Percentiles rank a stretch among this genome's conserved stretches.
Evolutionary conservation across 2,329 filamentous ascomycete genomes (phyloP).

Genomic region (Aspergillus eucalypticola): DNA sequence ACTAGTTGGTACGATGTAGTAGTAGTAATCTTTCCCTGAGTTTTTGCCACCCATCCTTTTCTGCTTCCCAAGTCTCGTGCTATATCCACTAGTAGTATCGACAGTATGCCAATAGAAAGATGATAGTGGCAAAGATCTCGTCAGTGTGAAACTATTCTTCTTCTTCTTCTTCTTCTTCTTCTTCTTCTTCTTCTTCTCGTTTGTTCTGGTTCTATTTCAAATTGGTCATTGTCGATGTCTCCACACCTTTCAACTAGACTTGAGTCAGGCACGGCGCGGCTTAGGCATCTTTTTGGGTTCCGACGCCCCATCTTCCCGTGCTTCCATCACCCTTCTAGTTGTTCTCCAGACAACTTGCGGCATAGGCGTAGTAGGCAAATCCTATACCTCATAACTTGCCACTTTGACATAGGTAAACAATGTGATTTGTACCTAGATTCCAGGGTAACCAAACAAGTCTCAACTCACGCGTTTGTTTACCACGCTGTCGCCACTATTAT

Average conservation of each 20-base stretch:
- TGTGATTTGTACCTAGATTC: neutral
- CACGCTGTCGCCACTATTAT: neutral
- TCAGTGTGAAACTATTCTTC: neutral
- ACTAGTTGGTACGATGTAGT: too few species aligned
- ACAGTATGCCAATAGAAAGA: neutral
- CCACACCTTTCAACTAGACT: neutral
- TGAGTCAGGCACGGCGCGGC: neutral
- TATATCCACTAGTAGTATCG: neutral
- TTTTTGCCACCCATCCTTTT: slow-evolving; percentile 2
- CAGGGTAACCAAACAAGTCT: neutral
- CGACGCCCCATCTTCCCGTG: neutral
- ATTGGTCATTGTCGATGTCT: neutral
- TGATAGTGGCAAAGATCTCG: neutral
- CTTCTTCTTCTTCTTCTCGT: neutral
- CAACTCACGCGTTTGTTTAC: neutral
- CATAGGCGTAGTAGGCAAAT: too few species aligned
- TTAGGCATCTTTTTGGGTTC: neutral
- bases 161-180: neutral
- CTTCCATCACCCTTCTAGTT: neutral
- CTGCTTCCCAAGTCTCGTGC: neutral
- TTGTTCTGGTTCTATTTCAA: neutral
- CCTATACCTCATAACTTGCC: too few species aligned
- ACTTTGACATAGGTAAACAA: neutral
- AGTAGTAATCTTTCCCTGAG: neutral
- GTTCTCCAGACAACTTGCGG: neutral